Evolutionary conservation across 805 yeast genomes (phyloP).

Genomic region (Hanseniaspora clermontiae): DNA sequence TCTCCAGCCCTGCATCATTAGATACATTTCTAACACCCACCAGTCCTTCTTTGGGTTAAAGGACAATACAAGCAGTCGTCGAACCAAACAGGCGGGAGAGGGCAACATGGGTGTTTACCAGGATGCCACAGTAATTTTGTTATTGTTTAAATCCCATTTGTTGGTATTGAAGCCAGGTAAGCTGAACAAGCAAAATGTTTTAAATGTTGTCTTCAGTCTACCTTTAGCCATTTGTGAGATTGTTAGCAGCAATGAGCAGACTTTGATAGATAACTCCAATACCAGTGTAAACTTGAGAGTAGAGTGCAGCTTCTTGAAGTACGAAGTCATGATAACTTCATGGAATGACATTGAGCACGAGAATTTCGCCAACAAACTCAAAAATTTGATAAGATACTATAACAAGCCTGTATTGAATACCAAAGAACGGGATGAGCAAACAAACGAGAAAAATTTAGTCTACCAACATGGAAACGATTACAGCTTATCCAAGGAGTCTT

Average conservation of each 20-base stretch:
- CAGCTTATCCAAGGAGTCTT: not conserved
- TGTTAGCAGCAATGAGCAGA: not conserved
- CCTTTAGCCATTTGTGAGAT: not conserved
- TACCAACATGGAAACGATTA: not conserved
- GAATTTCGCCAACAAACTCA: not conserved
- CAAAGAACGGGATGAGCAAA: no score
- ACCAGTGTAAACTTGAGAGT: not conserved
- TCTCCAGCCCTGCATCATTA: not conserved
- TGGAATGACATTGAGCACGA: constrained; percentile 7
- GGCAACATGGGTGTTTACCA: not conserved
- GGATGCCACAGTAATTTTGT: not conserved
- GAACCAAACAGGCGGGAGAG: not conserved
- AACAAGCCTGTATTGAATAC: not conserved
- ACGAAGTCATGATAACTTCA: not conserved
- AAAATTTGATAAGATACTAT: not conserved
- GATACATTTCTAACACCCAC: not conserved
- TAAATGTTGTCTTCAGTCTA: not conserved
- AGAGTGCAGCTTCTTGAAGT: not conserved
- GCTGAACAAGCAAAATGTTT: not conserved
- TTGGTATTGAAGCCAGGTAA: not conserved
- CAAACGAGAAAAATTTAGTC: not conserved
- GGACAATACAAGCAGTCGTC: not conserved
- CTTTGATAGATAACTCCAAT: not conserved
- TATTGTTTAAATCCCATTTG: constrained; percentile 6
- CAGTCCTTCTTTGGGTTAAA: not conserved